Evolutionary conservation across 192 early-diverging fungal genomes (phyloP).

Genomic region (Oehlia diaphana): DNA sequence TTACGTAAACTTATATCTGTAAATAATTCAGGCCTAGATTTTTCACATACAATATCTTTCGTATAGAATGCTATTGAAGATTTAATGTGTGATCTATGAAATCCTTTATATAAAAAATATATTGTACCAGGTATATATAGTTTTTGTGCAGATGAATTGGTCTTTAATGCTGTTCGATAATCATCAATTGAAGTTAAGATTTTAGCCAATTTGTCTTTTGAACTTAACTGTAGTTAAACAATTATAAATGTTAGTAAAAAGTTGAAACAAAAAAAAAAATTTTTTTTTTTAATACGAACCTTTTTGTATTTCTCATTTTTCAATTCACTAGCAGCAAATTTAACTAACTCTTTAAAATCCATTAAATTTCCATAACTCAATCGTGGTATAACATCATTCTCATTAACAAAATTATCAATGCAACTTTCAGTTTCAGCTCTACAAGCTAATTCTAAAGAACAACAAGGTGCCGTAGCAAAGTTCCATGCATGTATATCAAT

Average conservation of each 20-base stretch:
- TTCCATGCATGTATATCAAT: conserved; percentile 40
- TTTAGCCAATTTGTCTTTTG: conserved; percentile 13
- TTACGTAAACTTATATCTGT: conserved; percentile 36
- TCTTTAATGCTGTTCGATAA: conserved; percentile 7
- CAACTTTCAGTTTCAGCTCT: conserved; percentile 30
- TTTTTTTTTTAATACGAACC: neutral
- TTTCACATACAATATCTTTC: conserved; percentile 43
- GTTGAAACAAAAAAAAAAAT: neutral
- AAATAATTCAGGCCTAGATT: conserved; percentile 37
- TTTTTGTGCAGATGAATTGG: conserved; percentile 12
- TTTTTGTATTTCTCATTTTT: conserved; percentile 34
- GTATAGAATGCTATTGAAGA: conserved; percentile 35
- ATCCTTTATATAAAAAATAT: conserved; percentile 40
- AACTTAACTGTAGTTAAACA: neutral
- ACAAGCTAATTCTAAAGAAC: conserved; percentile 37
- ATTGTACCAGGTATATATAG: conserved; percentile 36
- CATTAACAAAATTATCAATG: conserved; percentile 43
- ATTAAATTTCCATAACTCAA: conserved; percentile 43
- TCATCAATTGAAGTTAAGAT: conserved; percentile 15
- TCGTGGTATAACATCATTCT: conserved; percentile 43
- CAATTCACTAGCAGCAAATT: conserved; percentile 40
- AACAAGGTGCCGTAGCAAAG: conserved; percentile 42
- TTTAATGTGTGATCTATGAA: conserved; percentile 33
- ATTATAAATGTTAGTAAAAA: neutral
- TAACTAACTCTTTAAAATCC: conserved; percentile 48